phyloP scores from a whole-genome alignment of 257 asterid species.

The Petunia secreta region DNA sequence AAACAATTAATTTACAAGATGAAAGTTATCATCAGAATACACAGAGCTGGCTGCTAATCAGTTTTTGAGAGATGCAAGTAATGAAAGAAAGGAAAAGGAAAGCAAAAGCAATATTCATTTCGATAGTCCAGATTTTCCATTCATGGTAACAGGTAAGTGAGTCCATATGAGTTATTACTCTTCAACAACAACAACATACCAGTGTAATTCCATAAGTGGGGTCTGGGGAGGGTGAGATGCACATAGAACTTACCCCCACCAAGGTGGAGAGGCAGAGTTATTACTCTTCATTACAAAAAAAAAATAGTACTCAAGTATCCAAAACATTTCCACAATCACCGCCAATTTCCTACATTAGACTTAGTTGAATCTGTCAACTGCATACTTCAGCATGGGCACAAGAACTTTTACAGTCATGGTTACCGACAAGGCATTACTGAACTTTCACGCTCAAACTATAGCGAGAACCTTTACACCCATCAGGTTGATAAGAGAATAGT shows the following conservation, averaged over 20 bases:
- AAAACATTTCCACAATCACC: conserved; percentile 10
- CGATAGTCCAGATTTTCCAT: not conserved
- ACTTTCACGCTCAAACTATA: not conserved
- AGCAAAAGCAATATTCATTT: not conserved
- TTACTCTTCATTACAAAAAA: conserved; percentile 20
- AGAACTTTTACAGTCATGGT: conserved; percentile 9
- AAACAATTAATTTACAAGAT: not conserved
- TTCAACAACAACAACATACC: too few species aligned
- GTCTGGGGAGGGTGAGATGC: too few species aligned
- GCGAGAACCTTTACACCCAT: not conserved
- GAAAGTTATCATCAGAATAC: not conserved
- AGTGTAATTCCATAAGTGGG: too few species aligned
- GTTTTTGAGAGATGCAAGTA: not conserved
- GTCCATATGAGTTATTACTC: conserved; percentile 11
- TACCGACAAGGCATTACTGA: not conserved
- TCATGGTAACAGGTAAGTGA: not conserved
- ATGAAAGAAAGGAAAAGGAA: conserved; percentile 3
- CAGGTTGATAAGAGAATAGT: not conserved
- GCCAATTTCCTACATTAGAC: not conserved
- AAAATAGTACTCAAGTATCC: not conserved
- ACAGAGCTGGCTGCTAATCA: not conserved
- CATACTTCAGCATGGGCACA: conserved; percentile 18
- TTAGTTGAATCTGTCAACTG: not conserved
- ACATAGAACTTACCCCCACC: too few species aligned
- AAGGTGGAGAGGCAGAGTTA: not conserved